Evolutionary conservation across 208 protist genomes (phyloP).

Genomic region (Plasmodiophora brassicae): DNA sequence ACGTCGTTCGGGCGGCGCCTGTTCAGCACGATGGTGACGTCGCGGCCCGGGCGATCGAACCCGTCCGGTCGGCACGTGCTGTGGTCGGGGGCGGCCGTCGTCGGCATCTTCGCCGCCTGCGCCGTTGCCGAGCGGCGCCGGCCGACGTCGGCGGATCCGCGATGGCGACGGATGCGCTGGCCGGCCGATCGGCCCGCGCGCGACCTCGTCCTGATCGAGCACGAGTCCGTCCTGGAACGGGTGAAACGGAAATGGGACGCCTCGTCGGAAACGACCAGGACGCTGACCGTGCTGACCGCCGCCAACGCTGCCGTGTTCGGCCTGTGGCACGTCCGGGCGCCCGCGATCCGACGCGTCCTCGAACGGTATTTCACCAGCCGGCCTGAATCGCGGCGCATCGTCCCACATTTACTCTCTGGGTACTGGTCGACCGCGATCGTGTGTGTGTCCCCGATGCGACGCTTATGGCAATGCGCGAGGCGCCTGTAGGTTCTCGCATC

Average conservation of each 20-base stretch:
- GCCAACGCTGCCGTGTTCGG: background rate
- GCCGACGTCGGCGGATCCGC: background rate
- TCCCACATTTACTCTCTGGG: background rate
- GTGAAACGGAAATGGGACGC: background rate
- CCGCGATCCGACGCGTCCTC: background rate
- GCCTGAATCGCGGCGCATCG: background rate
- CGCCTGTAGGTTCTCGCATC: constrained; percentile 8
- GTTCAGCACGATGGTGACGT: too few species aligned
- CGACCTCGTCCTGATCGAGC: background rate
- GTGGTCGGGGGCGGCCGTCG: background rate
- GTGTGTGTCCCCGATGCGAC: too few species aligned
- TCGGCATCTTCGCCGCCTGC: constrained; percentile 20
- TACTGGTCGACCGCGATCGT: too few species aligned
- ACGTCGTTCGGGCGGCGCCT: too few species aligned
- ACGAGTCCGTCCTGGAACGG: background rate
- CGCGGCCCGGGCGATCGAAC: background rate
- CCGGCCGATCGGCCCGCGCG: background rate
- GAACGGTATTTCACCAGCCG: background rate
- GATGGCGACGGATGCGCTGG: background rate
- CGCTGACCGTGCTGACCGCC: background rate
- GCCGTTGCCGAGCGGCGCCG: background rate
- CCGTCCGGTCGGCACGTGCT: background rate
- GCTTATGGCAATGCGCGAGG: too few species aligned
- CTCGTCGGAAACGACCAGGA: background rate
- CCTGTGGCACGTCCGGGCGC: background rate